Base-by-base conservation (phyloP, 495 filamentous ascomycete genomes). In the Talaromyces thailandensis region DNA sequence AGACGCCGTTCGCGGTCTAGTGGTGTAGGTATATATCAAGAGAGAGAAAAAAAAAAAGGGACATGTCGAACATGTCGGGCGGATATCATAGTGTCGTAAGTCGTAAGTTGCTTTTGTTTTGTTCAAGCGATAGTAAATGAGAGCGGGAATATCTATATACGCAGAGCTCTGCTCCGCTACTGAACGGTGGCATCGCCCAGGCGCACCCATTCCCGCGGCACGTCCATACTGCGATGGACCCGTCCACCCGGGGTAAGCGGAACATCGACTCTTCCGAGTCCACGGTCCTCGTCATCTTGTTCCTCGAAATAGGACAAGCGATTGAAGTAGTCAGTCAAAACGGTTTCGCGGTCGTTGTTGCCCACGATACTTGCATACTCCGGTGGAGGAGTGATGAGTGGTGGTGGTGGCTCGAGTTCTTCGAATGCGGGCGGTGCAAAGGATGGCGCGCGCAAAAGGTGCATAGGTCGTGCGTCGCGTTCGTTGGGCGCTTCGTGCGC, bases 401-500 rank as follows among this genome's bases (percentile, higher is more conserved):
- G 88, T 52, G 90, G 95, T 2, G 93, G 92, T n/a, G 93, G 89
- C 16, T 86, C 82, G 8, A 96, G 88, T 18, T 89, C 90, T 62
- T 96, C 90, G 66, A 98, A 98, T 0, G 93, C 82, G 0, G 94
- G 94, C 1, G 94, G 94, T 56, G 93, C 92, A 70, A 88, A 95
- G 0, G 90, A 94, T 0, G 95, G 95, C 4, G 81, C 79, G n/a
- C 94, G 86, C 21, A 98, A 71, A 5, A 98, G 81, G 73, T 98
- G 94, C 65, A 97, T 96, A 0, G 93, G 94, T 23, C 93, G 75
- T 18, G 64, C 43, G 18, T 62, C 40, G 25, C 71, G 71, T 2
- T 77, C 78, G 37, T 81, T 71, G 11, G 79, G 55, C 52, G 48
- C 18, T 55, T 57, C 55, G 24, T 73, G 64, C 2, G 76, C 76